A percentile compares a stretch with the other conserved stretches of the same genome.
These are phyloP conservation scores for Spergularia azorica DNA, from an alignment of 179 eudicot species.

Conservation along the genomic window DNA sequence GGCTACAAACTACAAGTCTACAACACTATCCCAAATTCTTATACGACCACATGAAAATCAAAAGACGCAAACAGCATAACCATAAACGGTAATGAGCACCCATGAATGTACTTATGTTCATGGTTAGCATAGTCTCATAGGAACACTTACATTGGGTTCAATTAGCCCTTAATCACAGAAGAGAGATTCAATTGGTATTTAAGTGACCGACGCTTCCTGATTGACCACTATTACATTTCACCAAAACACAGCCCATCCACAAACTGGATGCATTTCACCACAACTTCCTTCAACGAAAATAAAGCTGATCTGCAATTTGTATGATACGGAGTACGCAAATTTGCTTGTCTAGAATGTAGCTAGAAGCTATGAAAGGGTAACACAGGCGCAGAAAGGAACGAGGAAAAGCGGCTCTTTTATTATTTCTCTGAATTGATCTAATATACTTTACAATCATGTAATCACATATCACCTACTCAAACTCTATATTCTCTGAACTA, in stretches of 20 bases:
- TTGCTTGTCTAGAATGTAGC: background rate
- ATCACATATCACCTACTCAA: constrained; percentile 27
- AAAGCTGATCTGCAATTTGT: background rate
- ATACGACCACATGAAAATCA: no score
- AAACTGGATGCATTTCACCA: no score
- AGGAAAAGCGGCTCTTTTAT: constrained; percentile 23
- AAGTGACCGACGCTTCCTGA: no score
- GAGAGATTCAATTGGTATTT: no score
- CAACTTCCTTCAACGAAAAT: no score
- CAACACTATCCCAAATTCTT: no score
- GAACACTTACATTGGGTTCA: background rate
- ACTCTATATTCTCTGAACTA: constrained; percentile 24
- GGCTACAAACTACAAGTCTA: no score
- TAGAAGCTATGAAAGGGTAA: background rate
- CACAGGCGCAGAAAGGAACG: background rate
- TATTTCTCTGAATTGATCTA: constrained; percentile 31
- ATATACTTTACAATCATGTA: constrained; percentile 36
- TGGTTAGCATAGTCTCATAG: background rate
- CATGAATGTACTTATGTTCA: background rate
- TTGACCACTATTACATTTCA: no score
- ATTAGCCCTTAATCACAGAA: background rate
- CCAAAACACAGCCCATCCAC: no score
- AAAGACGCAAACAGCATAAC: background rate
- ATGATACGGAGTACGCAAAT: background rate
- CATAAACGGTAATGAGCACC: background rate